phyloP scores from a whole-genome alignment of 2,329 filamentous ascomycete species.

The Fusarium sp. region DNA sequence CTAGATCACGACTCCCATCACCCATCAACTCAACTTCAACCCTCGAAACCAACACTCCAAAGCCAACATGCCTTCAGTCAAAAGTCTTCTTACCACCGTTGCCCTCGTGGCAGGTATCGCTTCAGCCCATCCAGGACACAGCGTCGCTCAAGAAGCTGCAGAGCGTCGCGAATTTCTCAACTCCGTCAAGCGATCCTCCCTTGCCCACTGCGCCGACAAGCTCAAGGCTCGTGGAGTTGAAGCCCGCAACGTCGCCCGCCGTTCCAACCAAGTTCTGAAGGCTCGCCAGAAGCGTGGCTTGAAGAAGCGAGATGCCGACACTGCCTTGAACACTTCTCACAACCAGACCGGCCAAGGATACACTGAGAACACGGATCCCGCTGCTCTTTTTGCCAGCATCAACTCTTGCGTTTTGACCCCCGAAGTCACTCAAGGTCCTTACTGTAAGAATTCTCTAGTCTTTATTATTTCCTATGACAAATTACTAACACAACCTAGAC shows the following conservation, averaged over 20 bases:
- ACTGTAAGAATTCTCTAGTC: constrained; percentile 49
- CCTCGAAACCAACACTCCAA: neutral
- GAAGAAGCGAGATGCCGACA: constrained; percentile 53
- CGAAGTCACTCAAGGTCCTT: constrained; percentile 66
- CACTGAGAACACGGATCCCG: constrained; percentile 50
- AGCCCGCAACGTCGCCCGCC: constrained; percentile 61
- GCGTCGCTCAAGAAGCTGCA: constrained; percentile 62
- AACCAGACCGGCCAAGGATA: constrained; percentile 57
- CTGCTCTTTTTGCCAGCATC: constrained; percentile 57
- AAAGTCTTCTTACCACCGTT: constrained; percentile 31
- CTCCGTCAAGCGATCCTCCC: constrained; percentile 57
- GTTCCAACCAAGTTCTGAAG: constrained; percentile 57
- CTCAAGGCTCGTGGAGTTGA: constrained; percentile 64
- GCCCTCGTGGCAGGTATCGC: constrained; percentile 34
- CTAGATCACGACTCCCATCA: neutral
- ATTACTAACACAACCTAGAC: constrained; percentile 28
- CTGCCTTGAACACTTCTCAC: constrained; percentile 53
- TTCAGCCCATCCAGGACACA: constrained; percentile 64
- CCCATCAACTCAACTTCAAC: neutral
- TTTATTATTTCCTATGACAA: accelerated
- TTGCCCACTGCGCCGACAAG: constrained; percentile 63
- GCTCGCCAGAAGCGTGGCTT: constrained; percentile 58
- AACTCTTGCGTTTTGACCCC: constrained; percentile 64
- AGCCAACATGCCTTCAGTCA: constrained; percentile 25
- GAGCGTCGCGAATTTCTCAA: constrained; percentile 63